Percentiles rank a stretch among this genome's conserved stretches.
Conservation (phyloP, 192 early-diverging fungal species). For the Entomortierella chlamydospora region DNA sequence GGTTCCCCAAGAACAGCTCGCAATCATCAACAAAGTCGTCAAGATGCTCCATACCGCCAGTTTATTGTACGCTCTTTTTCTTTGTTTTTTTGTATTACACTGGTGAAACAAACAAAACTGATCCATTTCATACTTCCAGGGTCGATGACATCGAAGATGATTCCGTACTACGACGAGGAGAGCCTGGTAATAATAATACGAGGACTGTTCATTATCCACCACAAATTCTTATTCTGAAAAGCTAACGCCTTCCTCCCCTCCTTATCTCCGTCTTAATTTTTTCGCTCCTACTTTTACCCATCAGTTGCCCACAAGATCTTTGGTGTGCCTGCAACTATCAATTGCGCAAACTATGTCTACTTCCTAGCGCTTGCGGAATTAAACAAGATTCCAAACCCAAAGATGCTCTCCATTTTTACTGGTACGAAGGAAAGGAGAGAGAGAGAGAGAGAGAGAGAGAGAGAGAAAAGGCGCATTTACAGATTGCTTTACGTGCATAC, state of each 20-base stretch:
- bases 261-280: too few species aligned
- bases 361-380: slow-evolving; percentile 91
- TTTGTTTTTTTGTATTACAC: not conserved
- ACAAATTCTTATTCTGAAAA: too few species aligned
- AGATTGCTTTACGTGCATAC: too few species aligned
- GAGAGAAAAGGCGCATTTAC: too few species aligned
- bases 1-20: slow-evolving; percentile 74
- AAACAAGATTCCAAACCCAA: slow-evolving; percentile 70
- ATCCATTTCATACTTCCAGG: slow-evolving; percentile 42
- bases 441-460: too few species aligned
- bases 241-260: too few species aligned
- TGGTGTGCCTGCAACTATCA: slow-evolving; percentile 92
- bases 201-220: too few species aligned
- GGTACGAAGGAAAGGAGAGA: too few species aligned
- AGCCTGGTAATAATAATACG: slow-evolving; percentile 75
- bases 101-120: not conserved
- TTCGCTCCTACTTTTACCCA: not conserved
- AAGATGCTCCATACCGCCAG: slow-evolving; percentile 97
- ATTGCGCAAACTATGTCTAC: slow-evolving; percentile 97
- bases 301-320: slow-evolving; percentile 95
- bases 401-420: slow-evolving; percentile 87
- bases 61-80: slow-evolving; percentile 73
- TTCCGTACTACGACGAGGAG: slow-evolving; percentile 88
- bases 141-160: slow-evolving; percentile 98
- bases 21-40: slow-evolving; percentile 82